A percentile compares a stretch with the other conserved stretches of the same genome.
phyloP scores from a whole-genome alignment of 108 stramenopile genomes.

The Schizochytrium sp. region DNA sequence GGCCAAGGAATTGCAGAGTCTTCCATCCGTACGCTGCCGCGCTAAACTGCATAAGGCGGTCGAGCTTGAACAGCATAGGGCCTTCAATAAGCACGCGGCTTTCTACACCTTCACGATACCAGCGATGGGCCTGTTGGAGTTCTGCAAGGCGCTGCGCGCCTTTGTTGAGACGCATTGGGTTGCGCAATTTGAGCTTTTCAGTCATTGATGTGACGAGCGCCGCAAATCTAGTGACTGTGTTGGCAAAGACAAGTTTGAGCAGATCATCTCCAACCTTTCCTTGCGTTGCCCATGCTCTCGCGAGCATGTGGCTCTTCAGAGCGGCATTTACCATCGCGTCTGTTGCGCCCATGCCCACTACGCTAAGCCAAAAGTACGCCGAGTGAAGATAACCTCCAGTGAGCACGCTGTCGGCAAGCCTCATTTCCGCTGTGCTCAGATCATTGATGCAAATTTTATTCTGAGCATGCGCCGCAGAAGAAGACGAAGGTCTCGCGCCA shows the following conservation, averaged over 20 bases:
- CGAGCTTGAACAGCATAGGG: neutral
- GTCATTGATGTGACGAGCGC: neutral
- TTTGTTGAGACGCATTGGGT: neutral
- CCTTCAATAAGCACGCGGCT: slow-evolving; percentile 14
- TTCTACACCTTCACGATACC: slow-evolving; percentile 39
- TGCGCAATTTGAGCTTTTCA: neutral
- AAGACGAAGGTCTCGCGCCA: no score
- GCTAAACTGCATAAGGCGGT: slow-evolving; percentile 45
- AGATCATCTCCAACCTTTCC: neutral
- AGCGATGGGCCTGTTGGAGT: neutral
- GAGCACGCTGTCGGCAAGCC: neutral
- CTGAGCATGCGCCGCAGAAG: no score
- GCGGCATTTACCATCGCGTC: slow-evolving; percentile 25
- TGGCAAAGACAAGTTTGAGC: neutral
- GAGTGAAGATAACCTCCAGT: slow-evolving; percentile 49
- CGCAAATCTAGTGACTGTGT: neutral
- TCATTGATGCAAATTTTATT: neutral
- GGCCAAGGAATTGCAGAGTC: slow-evolving; percentile 2
- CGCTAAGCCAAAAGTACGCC: slow-evolving; percentile 49
- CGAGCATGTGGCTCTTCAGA: neutral
- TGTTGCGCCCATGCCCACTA: slow-evolving; percentile 37
- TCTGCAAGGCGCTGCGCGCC: neutral
- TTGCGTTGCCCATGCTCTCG: neutral
- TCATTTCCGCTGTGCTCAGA: neutral
- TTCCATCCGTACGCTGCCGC: slow-evolving; percentile 38